These are phyloP conservation scores for Dipteronia sinensis DNA, from an alignment of 345 rosid genomes.

Conservation along the genomic window DNA sequence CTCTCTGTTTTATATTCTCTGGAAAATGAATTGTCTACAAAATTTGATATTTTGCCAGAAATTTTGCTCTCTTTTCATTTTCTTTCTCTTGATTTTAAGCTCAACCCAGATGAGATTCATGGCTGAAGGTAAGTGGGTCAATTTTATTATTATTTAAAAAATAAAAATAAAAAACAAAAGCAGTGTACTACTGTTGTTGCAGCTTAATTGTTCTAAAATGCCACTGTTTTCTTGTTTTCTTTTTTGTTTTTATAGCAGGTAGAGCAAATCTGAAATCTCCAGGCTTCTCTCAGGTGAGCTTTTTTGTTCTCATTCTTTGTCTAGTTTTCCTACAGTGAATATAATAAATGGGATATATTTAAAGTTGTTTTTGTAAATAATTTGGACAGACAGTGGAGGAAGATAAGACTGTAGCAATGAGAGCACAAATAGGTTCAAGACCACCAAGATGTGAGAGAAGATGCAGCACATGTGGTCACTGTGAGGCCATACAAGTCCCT, in stretches of 20 bases:
- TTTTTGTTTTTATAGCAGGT: constrained; percentile 40
- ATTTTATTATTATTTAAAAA: neutral
- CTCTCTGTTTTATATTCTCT: neutral
- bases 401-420: constrained; percentile 39
- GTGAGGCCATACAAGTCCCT: constrained; percentile 93
- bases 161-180: neutral
- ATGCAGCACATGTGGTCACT: constrained; percentile 75
- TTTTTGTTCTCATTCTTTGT: neutral
- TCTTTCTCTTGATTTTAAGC: constrained; percentile 47
- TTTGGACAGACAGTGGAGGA: constrained; percentile 34
- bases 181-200: neutral
- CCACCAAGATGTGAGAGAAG: constrained; percentile 89
- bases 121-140: constrained; percentile 58
- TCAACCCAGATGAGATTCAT: constrained; percentile 49
- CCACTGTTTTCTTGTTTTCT: neutral
- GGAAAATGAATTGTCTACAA: constrained; percentile 31
- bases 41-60: constrained; percentile 13
- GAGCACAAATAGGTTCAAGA: constrained; percentile 77
- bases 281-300: constrained; percentile 42
- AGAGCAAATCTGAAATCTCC: constrained; percentile 48
- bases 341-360: neutral
- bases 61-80: constrained; percentile 31
- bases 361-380: neutral
- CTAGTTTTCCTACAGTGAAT: neutral
- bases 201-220: constrained; percentile 1